These are phyloP conservation scores for Colletotrichum plurivorum DNA, from an alignment of 2,329 filamentous ascomycete species.

Conservation along the genomic window DNA sequence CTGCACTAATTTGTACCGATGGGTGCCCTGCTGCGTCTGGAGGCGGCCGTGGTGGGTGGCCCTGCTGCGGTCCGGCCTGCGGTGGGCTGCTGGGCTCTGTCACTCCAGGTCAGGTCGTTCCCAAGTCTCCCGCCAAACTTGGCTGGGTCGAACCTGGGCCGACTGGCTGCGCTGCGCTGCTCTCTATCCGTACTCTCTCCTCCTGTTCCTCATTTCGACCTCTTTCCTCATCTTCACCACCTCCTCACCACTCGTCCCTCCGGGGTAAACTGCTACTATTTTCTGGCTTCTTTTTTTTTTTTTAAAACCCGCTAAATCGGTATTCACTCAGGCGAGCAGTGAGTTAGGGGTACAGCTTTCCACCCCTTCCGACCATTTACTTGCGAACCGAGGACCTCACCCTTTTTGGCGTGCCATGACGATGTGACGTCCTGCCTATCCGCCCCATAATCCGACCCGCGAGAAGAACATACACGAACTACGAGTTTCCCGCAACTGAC, in stretches of 20 bases:
- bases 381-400: conserved; percentile 19
- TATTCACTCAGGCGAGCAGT: conserved; percentile 14
- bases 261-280: conserved; percentile 7
- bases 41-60: conserved; percentile 28
- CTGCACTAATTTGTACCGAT: conserved; percentile 32
- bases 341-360: conserved; percentile 4
- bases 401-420: conserved; percentile 27
- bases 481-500: conserved; percentile 21
- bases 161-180: conserved; percentile 32
- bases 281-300: conserved; percentile 13
- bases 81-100: conserved; percentile 24
- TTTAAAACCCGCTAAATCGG: not conserved
- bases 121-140: conserved; percentile 10
- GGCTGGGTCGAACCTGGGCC: conserved; percentile 25
- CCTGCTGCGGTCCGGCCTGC: conserved; percentile 37
- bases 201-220: conserved; percentile 32
- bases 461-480: conserved; percentile 34
- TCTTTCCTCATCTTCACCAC: conserved; percentile 34
- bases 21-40: conserved; percentile 28
- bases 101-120: not conserved
- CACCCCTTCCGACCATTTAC: conserved; percentile 20
- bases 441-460: conserved; percentile 35
- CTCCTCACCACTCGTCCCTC: conserved; percentile 22
- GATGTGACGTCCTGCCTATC: conserved; percentile 40
- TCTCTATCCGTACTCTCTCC: conserved; percentile 21